Base-by-base conservation (phyloP, 2,329 filamentous ascomycete genomes). In the Penicillium sp. region DNA sequence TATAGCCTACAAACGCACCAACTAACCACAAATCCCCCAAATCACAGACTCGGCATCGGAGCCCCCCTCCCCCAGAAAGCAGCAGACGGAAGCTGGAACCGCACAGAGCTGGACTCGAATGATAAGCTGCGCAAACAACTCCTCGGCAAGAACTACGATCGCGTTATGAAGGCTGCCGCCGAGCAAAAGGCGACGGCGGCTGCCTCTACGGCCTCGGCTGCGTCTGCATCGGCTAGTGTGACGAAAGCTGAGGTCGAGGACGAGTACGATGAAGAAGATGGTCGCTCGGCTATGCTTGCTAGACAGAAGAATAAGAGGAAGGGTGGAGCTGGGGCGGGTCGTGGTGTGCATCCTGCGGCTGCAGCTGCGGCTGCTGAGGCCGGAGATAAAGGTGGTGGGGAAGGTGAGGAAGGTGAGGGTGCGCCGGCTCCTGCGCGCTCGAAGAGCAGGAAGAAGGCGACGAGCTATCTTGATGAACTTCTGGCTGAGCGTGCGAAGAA, bases 401-500 rank as follows among this genome's bases (percentile, higher is more conserved):
- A 48, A 11, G 35, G 40, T 24, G 47, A 50, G 47, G 50, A 50
- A 45, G 50, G 56, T 50, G 52, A 54, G 40, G 46, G 50, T 31
- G 55, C 42, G 18, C 20, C 55, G 35, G n/a, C 50, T 58, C 53
- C 57, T 29, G 56, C 49, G 42, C 53, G 56, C 24, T 45, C 61
- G 10, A 72, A 68, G 50, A 66, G 62, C 22, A 70, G 67, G 29
- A 79, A 76, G 61, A 75, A 76, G 48, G 72, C 72, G 1, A 73
- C 66, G 14, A 83, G 76, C 58, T 85, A 81, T 63, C 71, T 85
- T 24, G 83, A 85, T 66, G 80, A 85, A 60, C 67, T 85, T 16
- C 62, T 78, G 46, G 71, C 71, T n/a, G 66, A 74, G 46, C 61
- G 73, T 53, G 76, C 77, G 8, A 80, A 77, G 61, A 84, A 83